These are phyloP conservation scores for Sclerotiophoma versabilis DNA, from an alignment of 2,329 filamentous ascomycete species.

Conservation along the genomic window DNA sequence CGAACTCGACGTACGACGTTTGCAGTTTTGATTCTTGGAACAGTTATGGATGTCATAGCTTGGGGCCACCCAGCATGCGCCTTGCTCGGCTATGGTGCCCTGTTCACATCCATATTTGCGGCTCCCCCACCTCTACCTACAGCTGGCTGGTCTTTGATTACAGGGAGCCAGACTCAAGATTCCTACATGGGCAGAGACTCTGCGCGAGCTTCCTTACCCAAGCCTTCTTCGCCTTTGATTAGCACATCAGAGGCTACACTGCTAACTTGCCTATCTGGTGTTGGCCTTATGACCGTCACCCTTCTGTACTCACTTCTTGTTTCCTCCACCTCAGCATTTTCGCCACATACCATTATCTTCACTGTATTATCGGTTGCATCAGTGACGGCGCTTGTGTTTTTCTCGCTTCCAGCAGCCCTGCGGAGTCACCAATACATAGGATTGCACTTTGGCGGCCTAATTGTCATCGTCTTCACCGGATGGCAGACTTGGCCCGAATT, in stretches of 20 bases:
- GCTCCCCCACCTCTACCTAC: constrained; percentile 59
- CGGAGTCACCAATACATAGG: constrained; percentile 48
- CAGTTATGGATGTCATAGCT: constrained; percentile 44
- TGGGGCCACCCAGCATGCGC: constrained; percentile 33
- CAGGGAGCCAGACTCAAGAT: constrained; percentile 28
- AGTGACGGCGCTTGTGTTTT: constrained; percentile 53
- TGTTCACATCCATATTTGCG: constrained; percentile 55
- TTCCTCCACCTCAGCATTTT: constrained; percentile 42
- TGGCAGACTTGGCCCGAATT: constrained; percentile 29
- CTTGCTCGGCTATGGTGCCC: constrained; percentile 56
- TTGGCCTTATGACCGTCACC: constrained; percentile 47
- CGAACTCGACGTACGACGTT: constrained; percentile 48
- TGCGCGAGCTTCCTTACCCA: constrained; percentile 39
- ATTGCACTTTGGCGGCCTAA: constrained; percentile 38
- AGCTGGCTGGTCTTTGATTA: constrained; percentile 41
- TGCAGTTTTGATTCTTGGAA: constrained; percentile 42
- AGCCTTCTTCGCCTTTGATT: constrained; percentile 46
- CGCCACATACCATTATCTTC: constrained; percentile 46
- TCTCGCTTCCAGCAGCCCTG: constrained; percentile 52
- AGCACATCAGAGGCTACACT: constrained; percentile 50
- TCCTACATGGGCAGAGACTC: constrained; percentile 31
- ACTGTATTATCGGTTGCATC: constrained; percentile 52
- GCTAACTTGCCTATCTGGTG: constrained; percentile 53
- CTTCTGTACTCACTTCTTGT: constrained; percentile 46
- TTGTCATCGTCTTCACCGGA: constrained; percentile 32